Conservation (phyloP, 129 eudicot genomes). For the Tagetes patula region DNA sequence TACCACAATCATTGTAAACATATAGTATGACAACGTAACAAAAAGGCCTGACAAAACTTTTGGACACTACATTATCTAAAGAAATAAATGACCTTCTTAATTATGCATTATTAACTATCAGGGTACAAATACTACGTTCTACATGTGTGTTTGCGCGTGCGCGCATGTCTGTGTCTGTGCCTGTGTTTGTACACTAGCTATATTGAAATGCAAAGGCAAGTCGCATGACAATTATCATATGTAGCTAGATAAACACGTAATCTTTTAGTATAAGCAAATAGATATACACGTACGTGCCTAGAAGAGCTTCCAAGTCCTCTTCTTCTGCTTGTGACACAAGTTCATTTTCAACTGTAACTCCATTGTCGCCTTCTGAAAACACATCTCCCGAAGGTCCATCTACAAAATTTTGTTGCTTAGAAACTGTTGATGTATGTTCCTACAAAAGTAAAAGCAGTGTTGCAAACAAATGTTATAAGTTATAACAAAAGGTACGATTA, state of each 20-base stretch:
- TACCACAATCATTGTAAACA: conserved; percentile 19
- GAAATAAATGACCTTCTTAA: not conserved
- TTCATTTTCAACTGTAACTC: conserved; percentile 74
- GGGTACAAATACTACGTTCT: not conserved
- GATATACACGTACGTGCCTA: conserved; percentile 74
- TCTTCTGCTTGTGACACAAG: conserved; percentile 93
- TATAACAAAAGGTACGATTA: not conserved
- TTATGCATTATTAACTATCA: not conserved
- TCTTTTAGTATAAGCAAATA: not conserved
- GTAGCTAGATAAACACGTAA: conserved; percentile 1
- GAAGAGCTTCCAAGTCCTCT: conserved; percentile 97
- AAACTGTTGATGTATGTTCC: conserved; percentile 64
- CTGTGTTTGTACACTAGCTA: not conserved
- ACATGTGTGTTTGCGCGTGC: no score
- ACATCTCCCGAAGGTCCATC: conserved; percentile 51
- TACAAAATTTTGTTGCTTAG: conserved; percentile 46
- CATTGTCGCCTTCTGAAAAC: conserved; percentile 46
- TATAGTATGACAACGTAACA: not conserved
- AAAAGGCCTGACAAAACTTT: not conserved
- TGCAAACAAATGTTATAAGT: conserved; percentile 14
- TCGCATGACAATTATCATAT: conserved; percentile 1
- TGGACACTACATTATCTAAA: not conserved
- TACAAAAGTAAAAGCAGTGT: conserved; percentile 33
- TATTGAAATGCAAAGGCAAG: not conserved
- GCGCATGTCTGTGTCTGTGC: no score